Evolutionary conservation across 257 asterid species (phyloP), one percentile per base, ranked within the genome.

Genomic region (Jacaranda mimosifolia): DNA sequence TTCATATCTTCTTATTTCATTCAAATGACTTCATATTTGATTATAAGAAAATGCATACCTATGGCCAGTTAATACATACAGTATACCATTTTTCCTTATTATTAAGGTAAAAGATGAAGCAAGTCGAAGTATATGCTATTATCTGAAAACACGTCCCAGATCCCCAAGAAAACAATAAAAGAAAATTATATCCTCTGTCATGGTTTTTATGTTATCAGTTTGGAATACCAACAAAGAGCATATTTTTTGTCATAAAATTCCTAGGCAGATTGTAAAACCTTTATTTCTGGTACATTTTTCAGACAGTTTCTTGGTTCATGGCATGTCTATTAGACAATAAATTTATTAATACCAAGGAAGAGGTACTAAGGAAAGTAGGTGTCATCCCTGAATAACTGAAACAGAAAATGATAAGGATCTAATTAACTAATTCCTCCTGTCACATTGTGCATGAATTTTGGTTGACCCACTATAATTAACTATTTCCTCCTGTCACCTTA

Each of bases 181-280:
- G 14, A 12, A 42, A 42, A 42, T 42, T 42, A 9, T 42, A 42
- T 42, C 46, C 46, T 42, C 46, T 42, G 9, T 42, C 9, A 42
- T 42, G 9, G 46, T 42, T 42, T 5, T 42, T 42, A 42, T 42
- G 7, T 4, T 42, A 3, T 42, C 46, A 42, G 46, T 57, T 45
- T 68, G 7, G n/a, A 75, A 43, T 40, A 32, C 60, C 58, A 67
- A n/a, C 9, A 38, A 70, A 15, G 65, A 53, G 52, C 49, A 51
- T 14, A 49, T 51, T 3, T 45, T 48, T 67, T 43, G 46, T 52
- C 43, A 7, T 21, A 70, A 17, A 51, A 26, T 26, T 26, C 32
- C 32, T 26, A 26, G 32, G 32, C 32, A 26, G 32, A 26, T 26
- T 26, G 5, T 36, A n/a, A 12, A 52, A 12, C 18, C 1, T 5